A percentile compares a stretch with the other conserved stretches of the same genome.
phyloP scores from a whole-genome alignment of 2,329 filamentous ascomycete species.

The Epichloe amarillans region DNA sequence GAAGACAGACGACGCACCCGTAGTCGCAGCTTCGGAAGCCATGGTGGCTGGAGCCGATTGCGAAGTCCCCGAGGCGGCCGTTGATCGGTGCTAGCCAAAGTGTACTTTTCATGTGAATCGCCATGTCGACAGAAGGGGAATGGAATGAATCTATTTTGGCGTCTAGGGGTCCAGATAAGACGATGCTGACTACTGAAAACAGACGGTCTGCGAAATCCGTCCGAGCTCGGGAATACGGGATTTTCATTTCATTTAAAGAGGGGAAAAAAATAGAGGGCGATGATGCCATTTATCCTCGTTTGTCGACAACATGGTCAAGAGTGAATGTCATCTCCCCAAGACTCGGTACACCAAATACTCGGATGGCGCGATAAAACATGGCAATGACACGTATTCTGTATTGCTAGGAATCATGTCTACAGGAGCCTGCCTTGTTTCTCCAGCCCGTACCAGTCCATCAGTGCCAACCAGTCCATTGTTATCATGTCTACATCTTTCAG shows the following conservation, averaged over 20 bases:
- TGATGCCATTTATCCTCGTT: too few species aligned
- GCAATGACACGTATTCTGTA: neutral
- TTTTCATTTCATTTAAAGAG: too few species aligned
- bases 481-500: neutral
- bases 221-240: neutral
- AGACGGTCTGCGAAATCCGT: neutral
- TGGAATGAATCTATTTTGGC: neutral
- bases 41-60: constrained; percentile 26
- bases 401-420: neutral
- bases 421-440: neutral
- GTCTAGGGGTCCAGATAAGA: neutral
- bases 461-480: neutral
- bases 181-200: neutral
- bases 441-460: too few species aligned
- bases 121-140: neutral
- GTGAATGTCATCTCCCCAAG: too few species aligned
- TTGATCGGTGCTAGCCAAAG: constrained; percentile 6
- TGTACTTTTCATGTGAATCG: neutral
- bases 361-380: too few species aligned
- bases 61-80: constrained; percentile 25
- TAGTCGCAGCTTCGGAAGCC: constrained; percentile 33
- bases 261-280: neutral
- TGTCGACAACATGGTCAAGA: too few species aligned
- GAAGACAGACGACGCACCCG: constrained; percentile 29
- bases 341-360: too few species aligned